Evolutionary conservation across 106 monocot genomes (phyloP).

Genomic region (Iris macrosiphon): DNA sequence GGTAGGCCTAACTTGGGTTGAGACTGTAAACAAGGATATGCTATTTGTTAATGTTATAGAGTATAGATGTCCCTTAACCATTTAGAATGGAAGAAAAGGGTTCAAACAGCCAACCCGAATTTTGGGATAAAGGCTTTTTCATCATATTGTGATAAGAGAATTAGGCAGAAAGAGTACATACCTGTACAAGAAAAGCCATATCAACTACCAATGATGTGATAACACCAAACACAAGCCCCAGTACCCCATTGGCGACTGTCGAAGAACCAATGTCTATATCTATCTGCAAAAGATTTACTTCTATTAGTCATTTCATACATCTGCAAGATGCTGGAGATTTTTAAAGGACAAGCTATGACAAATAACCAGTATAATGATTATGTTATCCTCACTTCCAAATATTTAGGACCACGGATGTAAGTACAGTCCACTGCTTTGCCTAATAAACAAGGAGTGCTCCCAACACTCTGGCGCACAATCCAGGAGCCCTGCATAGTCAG

Average conservation of each 20-base stretch:
- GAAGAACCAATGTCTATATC: slow-evolving; percentile 99
- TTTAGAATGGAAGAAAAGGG: no score
- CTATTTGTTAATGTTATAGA: no score
- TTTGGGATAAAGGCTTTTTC: no score
- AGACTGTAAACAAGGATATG: no score
- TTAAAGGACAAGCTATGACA: no score
- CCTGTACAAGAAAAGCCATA: slow-evolving; percentile 99
- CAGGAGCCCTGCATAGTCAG: slow-evolving; percentile 72
- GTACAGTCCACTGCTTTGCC: slow-evolving; percentile 95
- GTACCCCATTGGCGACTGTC: slow-evolving; percentile 95
- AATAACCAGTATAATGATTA: neutral
- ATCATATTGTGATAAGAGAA: no score
- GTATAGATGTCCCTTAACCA: no score
- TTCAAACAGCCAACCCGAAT: no score
- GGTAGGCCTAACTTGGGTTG: no score
- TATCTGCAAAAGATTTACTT: slow-evolving; percentile 37
- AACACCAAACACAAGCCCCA: slow-evolving; percentile 87
- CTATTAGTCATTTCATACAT: slow-evolving; percentile 1
- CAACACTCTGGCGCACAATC: slow-evolving; percentile 99
- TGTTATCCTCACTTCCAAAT: slow-evolving; percentile 72
- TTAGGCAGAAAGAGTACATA: no score
- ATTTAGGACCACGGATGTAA: slow-evolving; percentile 75
- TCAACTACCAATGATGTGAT: slow-evolving; percentile 88
- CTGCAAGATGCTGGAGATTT: no score
- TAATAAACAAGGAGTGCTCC: slow-evolving; percentile 83